Base-by-base conservation (phyloP, 805 yeast genomes). In the Barnettozyma sucrosica region DNA sequence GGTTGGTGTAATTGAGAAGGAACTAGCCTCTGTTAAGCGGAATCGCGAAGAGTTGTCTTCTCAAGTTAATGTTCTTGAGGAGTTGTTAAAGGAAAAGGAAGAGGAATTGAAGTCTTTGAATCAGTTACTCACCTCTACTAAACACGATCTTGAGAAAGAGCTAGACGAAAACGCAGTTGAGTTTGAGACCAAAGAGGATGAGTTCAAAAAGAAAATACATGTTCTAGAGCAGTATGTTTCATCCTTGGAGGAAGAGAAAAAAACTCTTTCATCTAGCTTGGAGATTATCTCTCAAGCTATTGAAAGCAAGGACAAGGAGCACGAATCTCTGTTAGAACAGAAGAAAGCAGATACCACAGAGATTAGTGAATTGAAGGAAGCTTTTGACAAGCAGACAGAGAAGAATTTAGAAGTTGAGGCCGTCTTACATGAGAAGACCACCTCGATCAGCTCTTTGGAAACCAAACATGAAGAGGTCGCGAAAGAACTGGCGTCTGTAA, bases 211-310 rank as follows among this genome's bases (percentile, higher is more conserved):
- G 20, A 58, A 58, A 3, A 52, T 62, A 5, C 53, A 53, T 2
- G 46, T 55, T 2, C 45, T 63, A 47, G 58, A 57, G 23, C 67
- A 64, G 33, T 49, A 50, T 25, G 52, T 59, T 34, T 59, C 58
- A 11, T 60, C 63, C 1, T 49, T 57, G 5, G 58, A 57, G 16
- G 64, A 62, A 21, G 67, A 66, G 52, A 64, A 66, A 42, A 62
- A 62, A 36, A 63, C 71, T 0, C 46, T 67, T 32, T 55, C 62
- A 14, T 57, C 68, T 1, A 60, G 67, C 0, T 44, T 67, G 9
- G 63, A 62, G 33, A 52, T 64, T 49, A 64, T 66, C 8, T 67
- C 70, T 2, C 62, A 64, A 33, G 61, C 63, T 24, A 61, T 65
- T 38, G 66, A 66, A 21, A 51, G 49, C 2, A 59, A 58, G 30